Percentiles rank a stretch among this genome's conserved stretches.
Conservation (phyloP, 176 grass and related monocot genomes). For the Rhynchospora pubera region DNA sequence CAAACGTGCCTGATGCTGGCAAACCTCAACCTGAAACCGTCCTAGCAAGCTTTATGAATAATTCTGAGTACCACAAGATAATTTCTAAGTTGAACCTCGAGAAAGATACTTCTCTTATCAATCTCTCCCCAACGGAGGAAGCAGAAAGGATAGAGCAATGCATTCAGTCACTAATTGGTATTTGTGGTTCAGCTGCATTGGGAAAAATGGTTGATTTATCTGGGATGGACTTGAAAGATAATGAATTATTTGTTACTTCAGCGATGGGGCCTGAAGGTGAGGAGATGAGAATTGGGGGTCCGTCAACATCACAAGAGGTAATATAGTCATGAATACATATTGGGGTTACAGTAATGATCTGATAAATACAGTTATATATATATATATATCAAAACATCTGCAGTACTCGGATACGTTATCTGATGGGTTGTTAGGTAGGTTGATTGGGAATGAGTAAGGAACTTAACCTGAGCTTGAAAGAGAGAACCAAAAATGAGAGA, state of each 20-base stretch:
- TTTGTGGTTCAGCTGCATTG: slow-evolving; percentile 41
- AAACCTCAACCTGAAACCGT: slow-evolving; percentile 49
- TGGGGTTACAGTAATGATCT: background rate
- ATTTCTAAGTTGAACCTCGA: slow-evolving; percentile 52
- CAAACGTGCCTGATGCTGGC: slow-evolving; percentile 27
- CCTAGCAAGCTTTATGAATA: slow-evolving; percentile 55
- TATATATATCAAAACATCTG: no score
- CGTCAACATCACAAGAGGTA: slow-evolving; percentile 8
- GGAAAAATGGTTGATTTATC: slow-evolving; percentile 29
- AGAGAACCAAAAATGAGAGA: background rate
- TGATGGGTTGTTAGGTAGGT: slow-evolving; percentile 1
- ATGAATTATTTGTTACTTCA: slow-evolving; percentile 21
- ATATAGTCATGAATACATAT: background rate
- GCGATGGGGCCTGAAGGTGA: slow-evolving; percentile 10
- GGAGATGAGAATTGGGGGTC: background rate
- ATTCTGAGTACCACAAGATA: slow-evolving; percentile 47
- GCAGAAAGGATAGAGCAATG: slow-evolving; percentile 51
- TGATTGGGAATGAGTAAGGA: background rate
- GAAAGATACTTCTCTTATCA: slow-evolving; percentile 30
- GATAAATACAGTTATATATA: background rate
- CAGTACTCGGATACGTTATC: background rate
- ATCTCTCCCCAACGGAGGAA: slow-evolving; percentile 37
- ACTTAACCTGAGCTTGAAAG: slow-evolving; percentile 13
- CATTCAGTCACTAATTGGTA: slow-evolving; percentile 50
- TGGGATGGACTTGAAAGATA: slow-evolving; percentile 25